Conservation (phyloP, 805 yeast genomes). For the Diddensiella transvaalensis region DNA sequence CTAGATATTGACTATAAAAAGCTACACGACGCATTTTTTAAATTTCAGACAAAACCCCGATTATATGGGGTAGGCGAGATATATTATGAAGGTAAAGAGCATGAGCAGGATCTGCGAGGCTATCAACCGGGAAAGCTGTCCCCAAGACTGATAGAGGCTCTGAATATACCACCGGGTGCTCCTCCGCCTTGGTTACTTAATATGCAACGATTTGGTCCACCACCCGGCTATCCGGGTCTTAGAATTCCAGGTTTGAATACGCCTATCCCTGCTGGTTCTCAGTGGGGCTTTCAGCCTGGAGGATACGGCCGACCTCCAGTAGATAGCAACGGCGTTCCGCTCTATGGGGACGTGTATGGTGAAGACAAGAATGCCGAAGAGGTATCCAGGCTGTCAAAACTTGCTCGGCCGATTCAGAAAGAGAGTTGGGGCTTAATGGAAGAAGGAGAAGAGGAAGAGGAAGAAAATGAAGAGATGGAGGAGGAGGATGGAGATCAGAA, state of each 20-base stretch:
- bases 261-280: conserved; percentile 37
- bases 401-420: conserved; percentile 22
- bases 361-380: conserved; percentile 9
- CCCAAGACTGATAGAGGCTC: conserved; percentile 57
- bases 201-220: conserved; percentile 71
- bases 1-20: conserved; percentile 82
- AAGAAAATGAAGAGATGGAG: conserved; percentile 34
- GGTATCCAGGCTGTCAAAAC: neutral
- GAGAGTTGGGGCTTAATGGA: conserved; percentile 30
- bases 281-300: conserved; percentile 41
- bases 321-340: conserved; percentile 33
- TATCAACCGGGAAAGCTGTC: conserved; percentile 67
- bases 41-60: conserved; percentile 69
- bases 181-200: conserved; percentile 79
- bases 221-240: conserved; percentile 74
- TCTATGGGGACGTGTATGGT: conserved; percentile 35
- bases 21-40: conserved; percentile 82
- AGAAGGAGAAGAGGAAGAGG: conserved; percentile 30
- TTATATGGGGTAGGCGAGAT: conserved; percentile 72
- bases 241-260: conserved; percentile 53
- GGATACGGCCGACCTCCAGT: conserved; percentile 39
- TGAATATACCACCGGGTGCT: conserved; percentile 57
- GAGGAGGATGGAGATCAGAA: conserved; percentile 35
- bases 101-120: conserved; percentile 40
- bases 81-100: conserved; percentile 74